phyloP scores from a whole-genome alignment of 2,329 filamentous ascomycete genomes.

The Fusarium sp. region DNA sequence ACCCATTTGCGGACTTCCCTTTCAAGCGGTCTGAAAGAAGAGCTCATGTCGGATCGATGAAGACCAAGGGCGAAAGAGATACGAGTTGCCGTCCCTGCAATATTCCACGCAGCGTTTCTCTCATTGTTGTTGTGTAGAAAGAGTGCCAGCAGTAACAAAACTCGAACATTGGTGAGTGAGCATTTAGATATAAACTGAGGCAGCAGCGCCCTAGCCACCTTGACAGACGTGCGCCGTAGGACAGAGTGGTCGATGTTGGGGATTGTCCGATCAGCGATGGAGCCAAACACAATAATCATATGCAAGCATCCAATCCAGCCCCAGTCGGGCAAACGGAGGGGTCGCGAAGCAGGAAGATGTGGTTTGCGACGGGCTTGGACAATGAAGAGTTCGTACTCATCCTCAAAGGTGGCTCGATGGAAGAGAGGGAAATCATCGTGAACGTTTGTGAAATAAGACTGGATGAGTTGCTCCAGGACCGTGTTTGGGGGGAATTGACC shows the following conservation, averaged over 20 bases:
- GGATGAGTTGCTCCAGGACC: conserved; percentile 50
- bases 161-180: conserved; percentile 31
- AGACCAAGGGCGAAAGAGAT: conserved; percentile 52
- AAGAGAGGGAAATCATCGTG: conserved; percentile 56
- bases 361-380: conserved; percentile 29
- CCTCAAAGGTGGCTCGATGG: conserved; percentile 53
- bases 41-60: conserved; percentile 50
- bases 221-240: conserved; percentile 41
- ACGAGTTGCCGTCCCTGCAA: conserved; percentile 51
- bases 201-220: conserved; percentile 10
- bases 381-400: conserved; percentile 52
- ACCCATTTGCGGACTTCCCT: conserved; percentile 54
- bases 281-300: conserved; percentile 56
- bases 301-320: conserved; percentile 55
- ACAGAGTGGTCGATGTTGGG: conserved; percentile 47
- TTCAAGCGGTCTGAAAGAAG: conserved; percentile 52
- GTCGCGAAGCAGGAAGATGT: conserved; percentile 13
- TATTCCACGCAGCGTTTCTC: conserved; percentile 55
- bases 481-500: conserved; percentile 47
- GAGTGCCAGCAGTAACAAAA: conserved; percentile 40
- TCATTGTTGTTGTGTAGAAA: conserved; percentile 58
- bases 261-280: conserved; percentile 47
- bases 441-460: conserved; percentile 53
- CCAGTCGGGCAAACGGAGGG: conserved; percentile 45
- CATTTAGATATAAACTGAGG: conserved; percentile 42